Evolutionary conservation across 108 stramenopile species (phyloP).

Genomic region (Skeletonema costatum): DNA sequence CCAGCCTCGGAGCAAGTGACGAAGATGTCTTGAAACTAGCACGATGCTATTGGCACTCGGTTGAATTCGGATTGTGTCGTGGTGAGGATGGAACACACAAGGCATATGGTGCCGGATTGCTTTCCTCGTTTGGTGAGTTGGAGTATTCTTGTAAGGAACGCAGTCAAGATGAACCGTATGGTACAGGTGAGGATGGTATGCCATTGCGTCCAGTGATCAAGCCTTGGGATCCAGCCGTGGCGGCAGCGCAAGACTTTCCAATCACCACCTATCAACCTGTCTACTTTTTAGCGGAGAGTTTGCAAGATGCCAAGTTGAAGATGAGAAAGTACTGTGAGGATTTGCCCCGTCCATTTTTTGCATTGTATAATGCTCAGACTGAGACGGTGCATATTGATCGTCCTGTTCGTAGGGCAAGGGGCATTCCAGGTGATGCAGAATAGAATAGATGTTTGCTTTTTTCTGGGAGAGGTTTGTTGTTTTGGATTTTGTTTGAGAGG

Average conservation of each 20-base stretch:
- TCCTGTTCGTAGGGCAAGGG: constrained; percentile 60
- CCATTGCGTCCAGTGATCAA: constrained; percentile 67
- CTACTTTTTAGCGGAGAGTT: constrained; percentile 93
- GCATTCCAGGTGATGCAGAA: constrained; percentile 18
- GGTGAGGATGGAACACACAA: constrained; percentile 82
- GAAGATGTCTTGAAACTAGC: constrained; percentile 91
- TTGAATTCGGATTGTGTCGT: constrained; percentile 94
- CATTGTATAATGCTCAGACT: constrained; percentile 86
- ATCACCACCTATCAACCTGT: constrained; percentile 96
- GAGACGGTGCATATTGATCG: constrained; percentile 88
- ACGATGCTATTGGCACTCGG: constrained; percentile 94
- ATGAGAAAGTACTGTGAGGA: constrained; percentile 91
- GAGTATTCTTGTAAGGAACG: constrained; percentile 89
- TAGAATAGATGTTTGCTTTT: not conserved
- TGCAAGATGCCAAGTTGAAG: constrained; percentile 85
- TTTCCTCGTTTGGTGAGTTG: constrained; percentile 95
- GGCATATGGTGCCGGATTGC: constrained; percentile 96
- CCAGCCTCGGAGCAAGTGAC: constrained; percentile 92
- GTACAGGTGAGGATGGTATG: constrained; percentile 22
- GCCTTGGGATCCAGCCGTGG: constrained; percentile 94
- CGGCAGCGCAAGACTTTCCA: constrained; percentile 89
- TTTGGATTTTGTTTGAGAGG: not conserved
- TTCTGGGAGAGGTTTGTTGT: not conserved
- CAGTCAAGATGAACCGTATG: constrained; percentile 27
- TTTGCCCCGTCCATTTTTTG: constrained; percentile 88